Evolutionary conservation across 2,329 filamentous ascomycete genomes (phyloP), one percentile per base, ranked within the genome.

Genomic region (Calycina herbarum): DNA sequence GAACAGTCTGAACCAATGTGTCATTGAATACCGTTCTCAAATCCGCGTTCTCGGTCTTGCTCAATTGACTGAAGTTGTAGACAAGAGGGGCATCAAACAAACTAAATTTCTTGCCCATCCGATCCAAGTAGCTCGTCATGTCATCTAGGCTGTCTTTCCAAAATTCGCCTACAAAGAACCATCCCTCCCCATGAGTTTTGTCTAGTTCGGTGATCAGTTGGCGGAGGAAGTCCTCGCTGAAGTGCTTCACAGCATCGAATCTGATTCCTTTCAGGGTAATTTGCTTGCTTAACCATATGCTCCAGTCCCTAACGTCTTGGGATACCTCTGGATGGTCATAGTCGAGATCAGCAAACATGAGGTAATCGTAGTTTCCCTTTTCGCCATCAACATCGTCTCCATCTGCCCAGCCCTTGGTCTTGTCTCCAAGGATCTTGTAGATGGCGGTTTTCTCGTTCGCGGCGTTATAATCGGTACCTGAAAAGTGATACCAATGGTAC

Each of bases 271-370:
- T 81, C 11, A 92, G 78, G 0, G 84, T 83, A 0, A 91, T 74
- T 66, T 88, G 80, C 5, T 83, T 78, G 0, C 84, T 82, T 64
- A 93, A 81, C 90, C 90, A 93, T 4, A 83, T 78, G 1, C 86
- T 87, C 90, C 89, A 92, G 61, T 82, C 80, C 63, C 88, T 79
- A 3, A 91, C 82, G 69, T 92, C 90, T 3, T 82, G 76, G 40
- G 82, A 80, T 10, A 92, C 89, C 70, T 90, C 89, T 0, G 81
- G 80, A 65, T 90, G 83, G 2, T 79, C 77, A 74, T 89, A 89
- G 75, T 92, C 89, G 48, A 92, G 76, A 74, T 92, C 86, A 5
- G 87, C 86, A 70, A 90, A 91, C 87, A 92, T 91, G 17, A 92
- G 82, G 73, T 87, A 91, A 75, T 89, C 86, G 54, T 85, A 87